These are phyloP conservation scores for Phytophthora sp. DNA, from an alignment of 352 stramenopile species.

Conservation along the genomic window DNA sequence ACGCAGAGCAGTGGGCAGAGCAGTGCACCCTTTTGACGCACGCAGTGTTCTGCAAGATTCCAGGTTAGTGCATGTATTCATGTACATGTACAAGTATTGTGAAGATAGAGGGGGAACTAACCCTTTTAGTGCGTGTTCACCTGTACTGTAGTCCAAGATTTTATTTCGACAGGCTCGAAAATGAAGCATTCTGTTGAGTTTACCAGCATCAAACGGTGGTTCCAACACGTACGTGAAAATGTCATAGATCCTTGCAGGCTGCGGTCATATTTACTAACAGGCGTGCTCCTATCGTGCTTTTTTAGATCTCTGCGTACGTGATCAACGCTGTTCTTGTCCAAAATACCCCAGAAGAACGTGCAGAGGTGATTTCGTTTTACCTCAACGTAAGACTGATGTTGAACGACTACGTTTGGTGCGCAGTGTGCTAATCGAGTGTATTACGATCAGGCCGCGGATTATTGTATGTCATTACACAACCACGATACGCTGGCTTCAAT, in stretches of 20 bases:
- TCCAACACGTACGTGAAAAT: conserved; percentile 79
- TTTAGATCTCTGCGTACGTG: conserved; percentile 80
- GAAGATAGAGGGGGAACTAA: conserved; percentile 5
- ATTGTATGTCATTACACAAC: conserved; percentile 76
- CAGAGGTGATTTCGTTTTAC: conserved; percentile 82
- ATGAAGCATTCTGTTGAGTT: conserved; percentile 63
- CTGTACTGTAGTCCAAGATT: conserved; percentile 68
- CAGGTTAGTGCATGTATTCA: conserved; percentile 42
- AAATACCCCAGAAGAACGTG: conserved; percentile 65
- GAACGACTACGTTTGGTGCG: background rate
- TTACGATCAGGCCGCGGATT: conserved; percentile 63
- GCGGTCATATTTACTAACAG: background rate
- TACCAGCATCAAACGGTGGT: conserved; percentile 75
- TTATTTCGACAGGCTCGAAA: conserved; percentile 63
- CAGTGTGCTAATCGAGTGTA: conserved; percentile 4
- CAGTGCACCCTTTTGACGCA: conserved; percentile 86
- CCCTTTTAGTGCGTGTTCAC: background rate
- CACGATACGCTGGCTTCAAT: conserved; percentile 86
- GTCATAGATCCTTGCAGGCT: background rate
- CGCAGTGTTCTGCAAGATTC: conserved; percentile 81
- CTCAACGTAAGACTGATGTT: conserved; percentile 50
- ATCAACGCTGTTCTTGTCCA: conserved; percentile 82
- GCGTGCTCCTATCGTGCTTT: background rate
- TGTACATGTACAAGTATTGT: background rate
- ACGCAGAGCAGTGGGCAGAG: conserved; percentile 67